Base-by-base conservation (phyloP, 1,139 yeast species). In the Kodamaea derodonti region DNA sequence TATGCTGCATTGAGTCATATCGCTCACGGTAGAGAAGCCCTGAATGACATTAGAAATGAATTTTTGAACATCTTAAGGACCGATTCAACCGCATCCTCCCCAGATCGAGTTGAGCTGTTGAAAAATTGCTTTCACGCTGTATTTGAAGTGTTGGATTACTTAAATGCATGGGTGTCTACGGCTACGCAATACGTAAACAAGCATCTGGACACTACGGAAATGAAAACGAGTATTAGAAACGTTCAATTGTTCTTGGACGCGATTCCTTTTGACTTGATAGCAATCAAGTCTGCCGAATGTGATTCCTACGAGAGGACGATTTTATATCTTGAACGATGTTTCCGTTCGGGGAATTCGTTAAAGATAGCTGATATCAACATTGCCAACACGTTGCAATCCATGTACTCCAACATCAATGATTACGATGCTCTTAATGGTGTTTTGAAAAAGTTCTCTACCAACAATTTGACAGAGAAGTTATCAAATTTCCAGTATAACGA, bases 361-460 rank as follows among this genome's bases (percentile, higher is more conserved):
- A 51, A 52, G 23, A 48, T 64, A 15, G 62, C 52, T 9, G 49
- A 61, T 31, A 42, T 65, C n/a, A 63, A 68, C 16, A 66, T 77
- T 35, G 69, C 75, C 9, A 54, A 67, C 2, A 72, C 80, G 3
- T 60, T 94, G 22, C 90, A 87, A 49, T 74, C 75, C 20, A 84
- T 90, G 68, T 94, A 92, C 55, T 84, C 95, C 4, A 84, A 76
- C 39, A 78, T 92, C 37, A 90, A 88, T 49, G 98, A 94, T 54
- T 75, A 83, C 30, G 99, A 94, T 62, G 81, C 96, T 0, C 68
- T 94, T 29, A 92, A 86, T 54, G 99, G 98, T 14, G 78, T 87
- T 3, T 62, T 92, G 34, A 80, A 86, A 40, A 72, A 74, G 43
- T 84, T 87, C 47, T 78, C 95, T 0, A 73, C 83, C 0, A 77